Percentiles rank a stretch among this genome's conserved stretches.
These are phyloP conservation scores for Raffaelea arxii DNA, from an alignment of 2,329 filamentous ascomycete genomes.

Conservation along the genomic window DNA sequence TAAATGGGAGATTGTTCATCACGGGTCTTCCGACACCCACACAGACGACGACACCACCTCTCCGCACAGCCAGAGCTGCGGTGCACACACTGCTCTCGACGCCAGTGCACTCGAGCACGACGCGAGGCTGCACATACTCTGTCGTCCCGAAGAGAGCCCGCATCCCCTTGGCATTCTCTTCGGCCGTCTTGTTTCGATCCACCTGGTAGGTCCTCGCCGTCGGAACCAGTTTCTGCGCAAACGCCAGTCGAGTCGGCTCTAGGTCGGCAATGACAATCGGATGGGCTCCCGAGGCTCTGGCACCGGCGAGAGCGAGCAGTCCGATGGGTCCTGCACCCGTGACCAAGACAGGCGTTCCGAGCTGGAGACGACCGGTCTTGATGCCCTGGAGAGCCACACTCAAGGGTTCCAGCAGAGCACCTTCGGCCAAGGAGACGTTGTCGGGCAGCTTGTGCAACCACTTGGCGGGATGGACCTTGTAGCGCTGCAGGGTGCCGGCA, in stretches of 20 bases:
- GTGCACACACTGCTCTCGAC: slow-evolving; percentile 54
- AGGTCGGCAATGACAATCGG: slow-evolving; percentile 56
- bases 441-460: slow-evolving; percentile 51
- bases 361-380: slow-evolving; percentile 37
- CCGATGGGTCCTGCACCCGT: slow-evolving; percentile 58
- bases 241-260: slow-evolving; percentile 44
- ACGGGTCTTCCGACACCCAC: slow-evolving; percentile 51
- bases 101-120: slow-evolving; percentile 56
- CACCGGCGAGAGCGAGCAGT: slow-evolving; percentile 39
- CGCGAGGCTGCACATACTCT: slow-evolving; percentile 48
- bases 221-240: slow-evolving; percentile 49
- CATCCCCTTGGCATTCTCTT: slow-evolving; percentile 42
- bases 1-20: slow-evolving; percentile 59
- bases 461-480: slow-evolving; percentile 51
- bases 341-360: slow-evolving; percentile 47
- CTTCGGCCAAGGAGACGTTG: slow-evolving; percentile 45
- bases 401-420: slow-evolving; percentile 54
- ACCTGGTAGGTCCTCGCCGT: slow-evolving; percentile 43
- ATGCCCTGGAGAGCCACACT: slow-evolving; percentile 53
- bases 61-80: too few relatives aligned
- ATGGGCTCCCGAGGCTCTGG: slow-evolving; percentile 51
- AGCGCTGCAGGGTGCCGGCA: slow-evolving; percentile 49
- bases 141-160: slow-evolving; percentile 38
- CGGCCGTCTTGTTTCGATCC: slow-evolving; percentile 29
- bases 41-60: too few relatives aligned